A percentile compares a stretch with the other conserved stretches of the same genome.
phyloP scores from a whole-genome alignment of 2,329 filamentous ascomycete genomes.

The Stemphylium lycopersici region DNA sequence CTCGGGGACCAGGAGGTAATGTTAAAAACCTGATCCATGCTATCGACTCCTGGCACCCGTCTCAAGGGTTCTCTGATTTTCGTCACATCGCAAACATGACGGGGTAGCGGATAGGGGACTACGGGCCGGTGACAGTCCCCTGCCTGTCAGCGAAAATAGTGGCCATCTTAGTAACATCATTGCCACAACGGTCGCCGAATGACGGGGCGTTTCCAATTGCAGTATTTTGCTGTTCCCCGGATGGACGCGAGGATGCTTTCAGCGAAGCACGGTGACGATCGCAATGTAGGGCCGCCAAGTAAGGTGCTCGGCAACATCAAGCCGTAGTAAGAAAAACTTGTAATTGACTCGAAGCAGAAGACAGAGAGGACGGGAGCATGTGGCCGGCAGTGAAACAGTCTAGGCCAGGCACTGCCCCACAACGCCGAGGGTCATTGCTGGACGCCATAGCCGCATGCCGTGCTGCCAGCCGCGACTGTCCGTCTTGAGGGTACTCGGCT shows the following conservation, averaged over 20 bases:
- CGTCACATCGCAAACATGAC: conserved; percentile 1
- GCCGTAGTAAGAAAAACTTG: not conserved
- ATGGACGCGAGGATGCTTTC: not conserved
- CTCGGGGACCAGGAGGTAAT: not conserved
- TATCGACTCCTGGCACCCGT: conserved; percentile 1
- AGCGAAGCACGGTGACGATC: conserved; percentile 5
- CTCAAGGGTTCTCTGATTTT: not conserved
- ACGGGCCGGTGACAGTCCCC: conserved; percentile 1
- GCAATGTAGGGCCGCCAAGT: not conserved
- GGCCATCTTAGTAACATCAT: not conserved
- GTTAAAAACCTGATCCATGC: conserved; percentile 6
- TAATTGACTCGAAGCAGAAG: not conserved
- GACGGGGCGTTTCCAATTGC: not conserved
- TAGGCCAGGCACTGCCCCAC: conserved; percentile 3
- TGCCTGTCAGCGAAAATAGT: conserved; percentile 6
- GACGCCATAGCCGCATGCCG: not conserved
- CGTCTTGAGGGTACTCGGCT: not conserved
- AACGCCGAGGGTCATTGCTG: not conserved
- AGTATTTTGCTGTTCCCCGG: not conserved
- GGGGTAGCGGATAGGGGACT: not conserved
- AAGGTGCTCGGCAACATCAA: not conserved
- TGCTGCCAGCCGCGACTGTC: not conserved
- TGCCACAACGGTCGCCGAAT: not conserved
- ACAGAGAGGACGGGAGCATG: not conserved
- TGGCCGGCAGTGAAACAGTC: conserved; percentile 1